Conservation (phyloP, 441 rosid genomes). For the Syzygium malaccense region DNA sequence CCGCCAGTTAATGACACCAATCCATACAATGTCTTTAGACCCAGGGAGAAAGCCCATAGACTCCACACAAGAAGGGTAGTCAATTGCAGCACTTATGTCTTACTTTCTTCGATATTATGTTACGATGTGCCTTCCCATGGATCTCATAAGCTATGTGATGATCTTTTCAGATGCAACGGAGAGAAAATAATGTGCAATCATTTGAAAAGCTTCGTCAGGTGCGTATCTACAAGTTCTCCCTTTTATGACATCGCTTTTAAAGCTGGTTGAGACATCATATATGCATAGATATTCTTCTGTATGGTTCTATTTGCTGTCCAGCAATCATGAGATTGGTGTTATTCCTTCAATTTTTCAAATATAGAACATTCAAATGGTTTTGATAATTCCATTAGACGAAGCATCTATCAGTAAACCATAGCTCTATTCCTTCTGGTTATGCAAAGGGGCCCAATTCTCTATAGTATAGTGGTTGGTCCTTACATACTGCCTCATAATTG, state of each 20-base stretch:
- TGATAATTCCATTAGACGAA: background rate
- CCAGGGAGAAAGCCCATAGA: constrained; percentile 92
- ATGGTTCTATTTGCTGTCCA: background rate
- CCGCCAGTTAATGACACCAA: constrained; percentile 95
- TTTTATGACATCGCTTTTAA: background rate
- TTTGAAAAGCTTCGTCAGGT: constrained; percentile 99
- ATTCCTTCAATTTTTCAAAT: background rate
- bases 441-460: background rate
- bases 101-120: background rate
- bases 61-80: constrained; percentile 92
- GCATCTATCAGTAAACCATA: background rate
- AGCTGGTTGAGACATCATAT: background rate
- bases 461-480: background rate
- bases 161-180: constrained; percentile 76
- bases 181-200: constrained; percentile 95
- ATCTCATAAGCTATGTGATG: background rate
- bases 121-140: background rate
- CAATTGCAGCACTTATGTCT: background rate
- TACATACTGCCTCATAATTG: background rate
- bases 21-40: constrained; percentile 96
- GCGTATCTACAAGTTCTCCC: background rate
- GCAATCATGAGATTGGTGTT: background rate
- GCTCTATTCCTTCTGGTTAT: background rate
- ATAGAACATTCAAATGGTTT: background rate
- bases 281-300: background rate